Evolutionary conservation across 768 basidiomycete species (phyloP), one percentile per base, ranked within the genome.

Genomic region (Naganishia friedmannii): DNA sequence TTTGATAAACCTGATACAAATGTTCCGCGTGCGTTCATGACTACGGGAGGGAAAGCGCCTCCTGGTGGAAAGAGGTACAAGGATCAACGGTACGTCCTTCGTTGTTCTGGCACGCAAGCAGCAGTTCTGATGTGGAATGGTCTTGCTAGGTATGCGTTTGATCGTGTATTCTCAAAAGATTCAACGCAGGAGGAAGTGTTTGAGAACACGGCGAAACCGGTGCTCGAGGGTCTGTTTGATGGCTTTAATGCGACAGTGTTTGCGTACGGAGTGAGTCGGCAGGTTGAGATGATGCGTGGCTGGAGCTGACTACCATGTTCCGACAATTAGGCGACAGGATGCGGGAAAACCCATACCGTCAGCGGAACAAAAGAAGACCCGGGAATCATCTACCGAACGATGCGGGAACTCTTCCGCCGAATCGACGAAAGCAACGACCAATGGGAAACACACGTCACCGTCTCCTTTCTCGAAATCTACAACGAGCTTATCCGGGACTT

Each of bases 291-390:
- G 1, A n/a, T 7, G n/a, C 23, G 48, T 3, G n/a, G 13, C n/a
- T 12, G n/a, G 23, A 51, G 48, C 15, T 51, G 23, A 23, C 6
- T 3, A 21, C 3, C 7, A 5, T 51, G 48, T 21, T 21, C 48
- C 48, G 31, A 13, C 34, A 21, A 53, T 23, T 77, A 98, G 96
- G 96, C 96, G 28, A 98, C 96, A n/a, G 96, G 96, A n/a, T 98
- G 96, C 79, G 96, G 96, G 73, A 99, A 99, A 82, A 99, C 96
- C 5, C 94, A 98, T 82, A 99, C 96, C 23, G 97, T 99, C 80
- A 96, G 93, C 76, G 95, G 95, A 69, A 89, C 90, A 45, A 89
- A 90, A 54, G 78, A 80, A 26, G 90, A 95, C 79, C 92, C 92
- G 21, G 96, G 96, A 34, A 88, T 96, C 76, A 96, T 98, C 80